A percentile compares a stretch with the other conserved stretches of the same genome.
Evolutionary conservation across 2,329 filamentous ascomycete genomes (phyloP).

Genomic region (Diplodia corticola): DNA sequence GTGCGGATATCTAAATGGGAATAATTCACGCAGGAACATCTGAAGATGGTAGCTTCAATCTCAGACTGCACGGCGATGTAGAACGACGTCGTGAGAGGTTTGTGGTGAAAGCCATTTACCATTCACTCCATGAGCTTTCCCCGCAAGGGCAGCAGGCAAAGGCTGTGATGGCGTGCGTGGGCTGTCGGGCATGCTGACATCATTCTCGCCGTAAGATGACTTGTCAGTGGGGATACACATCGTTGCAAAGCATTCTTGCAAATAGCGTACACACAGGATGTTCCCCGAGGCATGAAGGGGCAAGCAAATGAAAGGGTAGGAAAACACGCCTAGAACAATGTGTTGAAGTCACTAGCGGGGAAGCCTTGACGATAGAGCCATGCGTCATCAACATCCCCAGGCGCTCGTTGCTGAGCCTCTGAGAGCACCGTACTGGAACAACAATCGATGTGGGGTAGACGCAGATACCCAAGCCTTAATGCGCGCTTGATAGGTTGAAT

Average conservation of each 20-base stretch:
- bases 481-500: neutral
- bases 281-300: neutral
- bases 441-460: neutral
- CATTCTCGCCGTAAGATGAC: neutral
- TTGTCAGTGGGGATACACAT: neutral
- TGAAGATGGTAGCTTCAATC: neutral
- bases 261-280: neutral
- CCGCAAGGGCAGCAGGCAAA: too few relatives aligned
- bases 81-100: neutral
- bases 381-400: neutral
- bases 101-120: too few relatives aligned
- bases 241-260: neutral
- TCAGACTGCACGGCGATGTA: neutral
- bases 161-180: too few relatives aligned
- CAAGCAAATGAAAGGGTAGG: too few relatives aligned
- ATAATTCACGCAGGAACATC: neutral
- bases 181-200: too few relatives aligned
- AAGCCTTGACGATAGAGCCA: neutral
- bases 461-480: neutral
- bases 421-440: neutral
- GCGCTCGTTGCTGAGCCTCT: neutral
- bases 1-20: neutral
- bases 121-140: too few relatives aligned
- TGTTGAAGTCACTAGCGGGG: neutral
- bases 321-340: too few relatives aligned